Conservation (phyloP, 768 basidiomycete genomes). For the Boletus fagicola region DNA sequence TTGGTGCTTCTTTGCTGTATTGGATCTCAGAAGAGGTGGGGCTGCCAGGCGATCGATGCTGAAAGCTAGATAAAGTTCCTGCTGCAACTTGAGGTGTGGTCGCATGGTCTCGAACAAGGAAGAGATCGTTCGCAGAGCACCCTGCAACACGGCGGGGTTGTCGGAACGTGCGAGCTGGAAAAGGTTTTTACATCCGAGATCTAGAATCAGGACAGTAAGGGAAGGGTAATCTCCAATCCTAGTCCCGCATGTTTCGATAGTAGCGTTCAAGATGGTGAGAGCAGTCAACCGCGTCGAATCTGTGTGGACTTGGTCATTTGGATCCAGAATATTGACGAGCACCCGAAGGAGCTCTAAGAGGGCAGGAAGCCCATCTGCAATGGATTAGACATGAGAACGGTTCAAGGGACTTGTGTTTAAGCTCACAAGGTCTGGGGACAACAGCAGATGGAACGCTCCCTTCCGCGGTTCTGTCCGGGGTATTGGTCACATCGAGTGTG, state of each 20-base stretch:
- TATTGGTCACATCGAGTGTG: background rate
- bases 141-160: constrained; percentile 72
- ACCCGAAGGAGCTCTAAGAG: constrained; percentile 91
- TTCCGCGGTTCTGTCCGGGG: constrained; percentile 13
- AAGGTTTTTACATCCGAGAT: constrained; percentile 92
- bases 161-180: constrained; percentile 96
- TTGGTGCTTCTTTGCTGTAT: constrained; percentile 33
- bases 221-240: constrained; percentile 77
- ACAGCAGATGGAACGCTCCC: constrained; percentile 34
- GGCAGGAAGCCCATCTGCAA: constrained; percentile 83
- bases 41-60: constrained; percentile 86
- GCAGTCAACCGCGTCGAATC: constrained; percentile 92
- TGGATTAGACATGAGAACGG: background rate
- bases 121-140: constrained; percentile 79
- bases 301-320: constrained; percentile 91
- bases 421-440: constrained; percentile 26
- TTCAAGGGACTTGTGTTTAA: background rate
- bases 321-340: constrained; percentile 92
- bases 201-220: constrained; percentile 71
- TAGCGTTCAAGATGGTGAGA: constrained; percentile 80
- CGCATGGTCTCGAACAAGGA: constrained; percentile 89
- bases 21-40: constrained; percentile 36
- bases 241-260: constrained; percentile 81
- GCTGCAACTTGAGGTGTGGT: constrained; percentile 84
- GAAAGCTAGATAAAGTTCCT: constrained; percentile 93